Base-by-base conservation (phyloP, 768 basidiomycete genomes). In the Calocera viscosa region DNA sequence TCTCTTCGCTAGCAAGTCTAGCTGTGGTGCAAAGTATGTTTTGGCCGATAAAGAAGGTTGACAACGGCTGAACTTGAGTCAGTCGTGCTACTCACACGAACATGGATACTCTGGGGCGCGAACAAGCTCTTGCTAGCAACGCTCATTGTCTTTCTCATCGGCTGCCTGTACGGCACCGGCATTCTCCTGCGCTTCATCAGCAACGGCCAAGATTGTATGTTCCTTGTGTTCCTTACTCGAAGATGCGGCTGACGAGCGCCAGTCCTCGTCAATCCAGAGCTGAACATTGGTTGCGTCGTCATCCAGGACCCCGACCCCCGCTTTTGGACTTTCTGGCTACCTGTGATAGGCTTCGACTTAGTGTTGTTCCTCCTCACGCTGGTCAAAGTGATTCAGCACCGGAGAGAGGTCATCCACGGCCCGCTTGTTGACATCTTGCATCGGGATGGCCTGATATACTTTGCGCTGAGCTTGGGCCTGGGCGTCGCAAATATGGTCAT, bases 281-380 rank as follows among this genome's bases (percentile, higher is more conserved):
- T 60, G 24, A 60, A 60, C 16, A 60, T 60, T 32, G 53, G 53
- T 8, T 60, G 53, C 19, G 30, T 60, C 24, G 53, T 60, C 30
- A 60, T 60, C 26, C 26, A 60, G 53, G 53, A 32, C 30, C 53
- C 53, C 5, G 53, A 26, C 16, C 53, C 53, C 5, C 19, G 14
- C 14, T 60, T 60, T 30, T 60, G 53, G 53, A 60, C 53, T 5
- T 60, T 60, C 53, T 60, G 53, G 53, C 53, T 60, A 32, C 53
- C 53, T 28, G 19, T 60, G 2, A 60, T 60, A 11, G 53, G 14
- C 26, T 60, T 60, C 30, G 53, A 60, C 30, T 26, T 60, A 5
- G 53, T 60, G 11, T 26, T 60, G 7, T 60, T 60, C 22, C 11
- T 60, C 14, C 53, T 60, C 53, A 60, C 53, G 30, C 22, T 60